Base-by-base conservation (phyloP, 352 stramenopile species). In the Plasmopara halstedii region DNA sequence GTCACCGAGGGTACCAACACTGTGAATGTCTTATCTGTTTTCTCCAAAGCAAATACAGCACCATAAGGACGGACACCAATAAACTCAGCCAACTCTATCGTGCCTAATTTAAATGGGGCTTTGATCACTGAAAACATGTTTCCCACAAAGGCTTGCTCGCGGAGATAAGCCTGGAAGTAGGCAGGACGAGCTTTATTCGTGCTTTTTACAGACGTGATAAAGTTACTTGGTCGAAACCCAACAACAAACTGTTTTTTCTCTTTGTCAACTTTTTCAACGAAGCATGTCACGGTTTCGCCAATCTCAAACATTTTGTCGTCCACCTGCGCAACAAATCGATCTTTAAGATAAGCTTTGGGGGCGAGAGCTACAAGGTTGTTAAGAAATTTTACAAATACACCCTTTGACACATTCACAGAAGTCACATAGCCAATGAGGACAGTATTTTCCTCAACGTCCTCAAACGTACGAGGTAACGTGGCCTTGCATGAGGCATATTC, bases 351-450 rank as follows among this genome's bases (percentile, higher is more conserved):
- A 4, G 64, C 73, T 61, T 92, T 93, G 0, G 81, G 83, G 2
- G 81, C 77, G 4, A 95, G 54, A 2, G 77, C 80, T 13, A 85
- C 85, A 3, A 93, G 59, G 56, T 93, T 83, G 64, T 92, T 91
- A 29, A 95, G 58, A 44, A 95, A 93, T 42, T 84, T 85, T 17
- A 95, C 74, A 42, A 95, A 95, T 21, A 95, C 82, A 9, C 83
- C 79, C 42, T 83, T 84, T 3, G 65, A 75, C 6, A 62, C 64
- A 32, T 84, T 75, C 35, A 95, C 73, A 2, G 81, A 88, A 15
- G 80, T 75, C 32, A 95, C 80, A 37, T 85, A 88, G 4, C 83
- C 83, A 31, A 92, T 63, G 9, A 95, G 40, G 15, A 84, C 46
- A 22, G 71, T 53, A 11, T 70, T 70, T 19, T 85, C 70, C 47